Evolutionary conservation across 2,329 filamentous ascomycete species (phyloP).

Genomic region (Alternaria panax): DNA sequence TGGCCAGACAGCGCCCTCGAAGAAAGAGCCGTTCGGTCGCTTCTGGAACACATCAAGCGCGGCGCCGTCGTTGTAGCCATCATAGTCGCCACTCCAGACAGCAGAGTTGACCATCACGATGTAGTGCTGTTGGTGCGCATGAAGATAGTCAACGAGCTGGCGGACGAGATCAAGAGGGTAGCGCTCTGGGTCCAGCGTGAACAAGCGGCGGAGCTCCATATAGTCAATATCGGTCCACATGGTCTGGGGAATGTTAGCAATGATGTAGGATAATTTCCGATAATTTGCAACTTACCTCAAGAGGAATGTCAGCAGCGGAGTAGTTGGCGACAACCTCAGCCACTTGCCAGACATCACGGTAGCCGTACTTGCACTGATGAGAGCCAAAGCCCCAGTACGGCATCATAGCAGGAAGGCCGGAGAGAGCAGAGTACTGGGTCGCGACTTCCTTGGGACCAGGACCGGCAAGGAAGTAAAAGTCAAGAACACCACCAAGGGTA

Average conservation of each 20-base stretch:
- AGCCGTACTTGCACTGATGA: constrained; percentile 60
- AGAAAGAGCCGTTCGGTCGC: constrained; percentile 62
- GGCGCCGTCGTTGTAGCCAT: constrained; percentile 67
- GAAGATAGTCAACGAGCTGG: constrained; percentile 70
- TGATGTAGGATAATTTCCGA: not conserved
- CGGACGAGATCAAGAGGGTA: constrained; percentile 69
- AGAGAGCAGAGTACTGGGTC: constrained; percentile 57
- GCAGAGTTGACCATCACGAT: constrained; percentile 82
- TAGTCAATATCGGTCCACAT: constrained; percentile 80
- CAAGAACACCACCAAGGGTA: constrained; percentile 78
- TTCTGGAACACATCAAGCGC: constrained; percentile 63
- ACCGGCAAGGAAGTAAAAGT: constrained; percentile 64
- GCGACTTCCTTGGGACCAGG: constrained; percentile 57
- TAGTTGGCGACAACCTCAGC: constrained; percentile 73
- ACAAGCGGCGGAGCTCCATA: constrained; percentile 67
- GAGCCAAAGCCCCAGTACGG: constrained; percentile 63
- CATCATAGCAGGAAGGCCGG: constrained; percentile 57
- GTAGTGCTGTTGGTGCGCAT: constrained; percentile 72
- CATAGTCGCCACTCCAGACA: constrained; percentile 56
- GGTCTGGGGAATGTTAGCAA: constrained; percentile 56
- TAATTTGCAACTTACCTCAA: constrained; percentile 28
- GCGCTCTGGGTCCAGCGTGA: constrained; percentile 69
- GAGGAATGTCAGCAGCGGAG: constrained; percentile 67
- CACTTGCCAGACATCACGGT: constrained; percentile 66
- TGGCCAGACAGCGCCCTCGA: constrained; percentile 76